Evolutionary conservation across 2,329 filamentous ascomycete genomes (phyloP), one percentile per base, ranked within the genome.

Genomic region (Monosporascus sp.): DNA sequence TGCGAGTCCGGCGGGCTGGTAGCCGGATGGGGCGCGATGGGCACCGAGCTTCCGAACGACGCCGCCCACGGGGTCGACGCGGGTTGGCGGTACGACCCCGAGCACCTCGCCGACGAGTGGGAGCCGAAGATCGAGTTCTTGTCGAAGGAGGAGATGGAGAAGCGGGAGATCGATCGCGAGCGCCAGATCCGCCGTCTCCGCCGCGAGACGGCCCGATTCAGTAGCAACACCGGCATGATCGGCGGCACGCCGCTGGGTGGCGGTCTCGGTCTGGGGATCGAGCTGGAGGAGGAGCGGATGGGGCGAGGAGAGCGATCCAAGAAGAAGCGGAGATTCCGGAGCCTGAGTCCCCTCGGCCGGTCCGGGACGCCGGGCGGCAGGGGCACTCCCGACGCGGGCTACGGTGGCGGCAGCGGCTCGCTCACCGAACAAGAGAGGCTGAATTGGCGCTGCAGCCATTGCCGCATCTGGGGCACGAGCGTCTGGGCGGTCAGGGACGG

Each of bases 401-500:
- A 82, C 72, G 91, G 87, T 59, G 82, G 86, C 40, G 81, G 84
- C 43, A 75, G 81, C 53, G 80, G 84, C 47, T 74, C 87, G 28
- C 76, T 94, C 52, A 84, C 84, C 2, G 90, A 95, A 51, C 80
- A 80, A 64, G 94, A 97, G 75, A 81, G 92, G 61, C 78, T 82
- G 58, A 85, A 80, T 44, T 99, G 94, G 94, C 83, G 90, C 57
- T 99, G 94, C 72, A 78, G 78, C 45, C 93, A 97, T 71, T 99
- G 94, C 70, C 80, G 80, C 55, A 85, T 97, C 37, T 93, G 89
- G 85, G 94, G 93, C 17, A 87, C 87, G 48, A 88, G 91, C 28
- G 91, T 97, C 8, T 99, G 94, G 94, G 92, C 90, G 48, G 93
- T 97, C 3, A 80, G 94, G 63, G 92, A 97, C 72, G 94, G 94